These are phyloP conservation scores for Ophiostoma australiae DNA, from an alignment of 2,329 filamentous ascomycete genomes.

Conservation along the genomic window DNA sequence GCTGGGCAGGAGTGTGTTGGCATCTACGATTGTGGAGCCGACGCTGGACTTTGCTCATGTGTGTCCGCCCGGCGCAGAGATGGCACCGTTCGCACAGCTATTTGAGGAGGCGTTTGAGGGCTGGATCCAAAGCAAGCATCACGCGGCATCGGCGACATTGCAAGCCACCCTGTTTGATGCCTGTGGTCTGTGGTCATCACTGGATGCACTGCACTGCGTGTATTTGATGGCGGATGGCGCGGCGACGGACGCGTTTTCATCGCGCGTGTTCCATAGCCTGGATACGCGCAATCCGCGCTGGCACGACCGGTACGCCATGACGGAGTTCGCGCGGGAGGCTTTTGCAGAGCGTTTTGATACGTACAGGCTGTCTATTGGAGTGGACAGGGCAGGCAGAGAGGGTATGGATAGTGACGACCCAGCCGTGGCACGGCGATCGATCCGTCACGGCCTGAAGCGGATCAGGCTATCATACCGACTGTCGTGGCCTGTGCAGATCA, in stretches of 20 bases:
- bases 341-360: conserved; percentile 50
- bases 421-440: conserved; percentile 50
- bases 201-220: conserved; percentile 64
- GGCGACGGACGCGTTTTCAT: conserved; percentile 59
- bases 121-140: conserved; percentile 75
- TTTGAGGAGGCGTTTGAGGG: conserved; percentile 65
- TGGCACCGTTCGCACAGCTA: conserved; percentile 68
- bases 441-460: conserved; percentile 55
- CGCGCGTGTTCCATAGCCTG: conserved; percentile 68
- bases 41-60: conserved; percentile 54
- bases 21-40: conserved; percentile 37
- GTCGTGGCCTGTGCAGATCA: conserved; percentile 62
- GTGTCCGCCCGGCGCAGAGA: conserved; percentile 42
- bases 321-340: conserved; percentile 68
- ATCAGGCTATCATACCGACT: conserved; percentile 66
- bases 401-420: conserved; percentile 33
- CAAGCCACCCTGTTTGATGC: conserved; percentile 61
- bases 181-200: conserved; percentile 60
- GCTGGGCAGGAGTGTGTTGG: conserved; percentile 49
- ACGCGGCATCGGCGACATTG: conserved; percentile 62
- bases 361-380: conserved; percentile 36
- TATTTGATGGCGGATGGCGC: conserved; percentile 75
- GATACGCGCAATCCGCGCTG: conserved; percentile 58
- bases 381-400: neutral
- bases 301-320: conserved; percentile 78